A percentile compares a stretch with the other conserved stretches of the same genome.
Conservation (phyloP, 1,284 basidiomycete species). For the Ustilago esculenta region DNA sequence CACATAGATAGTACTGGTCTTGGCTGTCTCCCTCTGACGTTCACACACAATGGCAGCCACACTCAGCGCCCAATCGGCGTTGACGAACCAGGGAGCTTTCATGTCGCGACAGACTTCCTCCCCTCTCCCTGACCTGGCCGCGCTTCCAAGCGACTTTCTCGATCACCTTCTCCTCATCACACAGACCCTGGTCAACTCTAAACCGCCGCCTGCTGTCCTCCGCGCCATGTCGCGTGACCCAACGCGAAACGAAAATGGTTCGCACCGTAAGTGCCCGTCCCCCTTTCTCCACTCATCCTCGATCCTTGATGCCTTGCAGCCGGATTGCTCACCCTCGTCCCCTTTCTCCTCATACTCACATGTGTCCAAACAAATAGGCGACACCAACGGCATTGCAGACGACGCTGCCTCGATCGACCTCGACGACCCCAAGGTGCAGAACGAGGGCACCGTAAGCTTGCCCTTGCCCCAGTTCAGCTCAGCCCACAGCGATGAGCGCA, state of each 20-base stretch:
- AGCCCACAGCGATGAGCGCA: constrained; percentile 44
- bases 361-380: background rate
- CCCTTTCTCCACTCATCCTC: background rate
- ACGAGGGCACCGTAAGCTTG: constrained; percentile 40
- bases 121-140: constrained; percentile 48
- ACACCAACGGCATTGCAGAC: constrained; percentile 18
- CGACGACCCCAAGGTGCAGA: constrained; percentile 7
- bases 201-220: constrained; percentile 39
- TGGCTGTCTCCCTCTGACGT: background rate
- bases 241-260: constrained; percentile 13
- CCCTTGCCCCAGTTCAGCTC: constrained; percentile 55
- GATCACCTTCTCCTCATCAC: constrained; percentile 61
- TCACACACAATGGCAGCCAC: constrained; percentile 26
- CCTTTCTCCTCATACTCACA: background rate
- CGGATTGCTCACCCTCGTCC: too few relatives aligned
- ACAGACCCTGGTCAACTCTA: constrained; percentile 51
- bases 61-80: constrained; percentile 26
- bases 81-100: constrained; percentile 13
- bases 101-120: constrained; percentile 56
- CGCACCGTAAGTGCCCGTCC: constrained; percentile 5
- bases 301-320: too few relatives aligned
- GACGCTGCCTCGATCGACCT: constrained; percentile 43
- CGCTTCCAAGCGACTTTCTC: constrained; percentile 56
- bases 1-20: too few relatives aligned
- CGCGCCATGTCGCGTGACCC: constrained; percentile 43